Conservation (phyloP, 805 yeast genomes). For the Cyberlindnera veronae region DNA sequence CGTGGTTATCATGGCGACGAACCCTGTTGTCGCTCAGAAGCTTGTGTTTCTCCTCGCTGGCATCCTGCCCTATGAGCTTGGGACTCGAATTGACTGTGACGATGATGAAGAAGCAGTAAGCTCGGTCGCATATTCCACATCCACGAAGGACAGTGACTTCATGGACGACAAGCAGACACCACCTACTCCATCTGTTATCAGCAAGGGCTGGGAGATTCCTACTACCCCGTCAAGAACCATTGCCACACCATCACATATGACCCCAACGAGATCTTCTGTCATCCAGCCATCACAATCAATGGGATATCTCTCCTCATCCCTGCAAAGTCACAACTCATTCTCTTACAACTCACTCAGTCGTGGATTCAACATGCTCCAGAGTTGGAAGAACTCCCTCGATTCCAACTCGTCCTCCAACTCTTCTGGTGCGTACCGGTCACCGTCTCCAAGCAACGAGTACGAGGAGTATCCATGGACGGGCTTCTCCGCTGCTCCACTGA, state of each 20-base stretch:
- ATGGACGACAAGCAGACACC: conserved; percentile 18
- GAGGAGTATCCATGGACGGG: conserved; percentile 40
- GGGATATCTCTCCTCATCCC: conserved; percentile 36
- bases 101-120: too few species aligned
- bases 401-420: conserved; percentile 31
- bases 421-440: conserved; percentile 25
- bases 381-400: conserved; percentile 25
- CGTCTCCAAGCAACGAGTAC: conserved; percentile 36
- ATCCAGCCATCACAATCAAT: conserved; percentile 35
- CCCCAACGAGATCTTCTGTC: conserved; percentile 33
- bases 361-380: conserved; percentile 23
- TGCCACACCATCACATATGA: conserved; percentile 29
- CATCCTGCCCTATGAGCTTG: conserved; percentile 37
- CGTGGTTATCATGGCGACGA: conserved; percentile 54
- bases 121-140: too few species aligned
- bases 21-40: conserved; percentile 58
- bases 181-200: conserved; percentile 26
- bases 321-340: conserved; percentile 31
- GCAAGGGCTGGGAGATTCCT: conserved; percentile 41
- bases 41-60: conserved; percentile 52
- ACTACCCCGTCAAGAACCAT: conserved; percentile 25
- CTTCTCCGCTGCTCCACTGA: background rate
- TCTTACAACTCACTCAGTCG: conserved; percentile 32
- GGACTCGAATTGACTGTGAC: conserved; percentile 17
- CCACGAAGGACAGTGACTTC: too few species aligned